A percentile compares a stretch with the other conserved stretches of the same genome.
Evolutionary conservation across 202 grass and related monocot species (phyloP).

Genomic region (Brachypodium distachyon): DNA sequence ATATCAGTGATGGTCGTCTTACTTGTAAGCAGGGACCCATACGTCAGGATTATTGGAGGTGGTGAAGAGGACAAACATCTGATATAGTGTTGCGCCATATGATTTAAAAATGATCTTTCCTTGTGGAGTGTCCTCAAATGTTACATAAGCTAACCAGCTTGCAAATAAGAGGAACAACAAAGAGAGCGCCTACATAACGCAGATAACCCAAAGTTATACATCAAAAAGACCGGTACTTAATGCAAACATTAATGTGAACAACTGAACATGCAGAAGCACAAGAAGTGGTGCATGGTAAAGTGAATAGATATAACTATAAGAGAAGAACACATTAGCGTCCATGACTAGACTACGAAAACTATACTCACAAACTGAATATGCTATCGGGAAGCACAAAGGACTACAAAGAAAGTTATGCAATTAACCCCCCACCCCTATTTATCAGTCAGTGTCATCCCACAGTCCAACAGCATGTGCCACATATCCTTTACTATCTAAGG

Average conservation of each 20-base stretch:
- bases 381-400: not conserved
- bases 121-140: constrained; percentile 87
- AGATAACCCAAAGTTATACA: constrained; percentile 5
- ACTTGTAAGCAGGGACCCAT: constrained; percentile 99
- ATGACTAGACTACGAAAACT: not conserved
- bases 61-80: constrained; percentile 99
- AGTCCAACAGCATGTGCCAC: not conserved
- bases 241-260: constrained; percentile 17
- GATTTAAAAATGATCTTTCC: constrained; percentile 74
- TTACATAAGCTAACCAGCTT: constrained; percentile 96
- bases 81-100: constrained; percentile 76
- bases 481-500: constrained; percentile 6
- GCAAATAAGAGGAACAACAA: constrained; percentile 86
- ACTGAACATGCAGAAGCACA: constrained; percentile 1
- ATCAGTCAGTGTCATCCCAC: not conserved
- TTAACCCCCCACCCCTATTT: not conserved
- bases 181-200: constrained; percentile 62
- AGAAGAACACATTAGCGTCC: not conserved
- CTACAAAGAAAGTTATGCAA: not conserved
- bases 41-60: constrained; percentile 99
- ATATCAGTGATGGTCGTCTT: constrained; percentile 24
- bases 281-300: not conserved
- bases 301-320: not conserved
- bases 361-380: not conserved
- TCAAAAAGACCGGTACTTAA: constrained; percentile 2